Conservation (phyloP, 2,329 filamentous ascomycete species). For the Rhynchosporium agropyri region DNA sequence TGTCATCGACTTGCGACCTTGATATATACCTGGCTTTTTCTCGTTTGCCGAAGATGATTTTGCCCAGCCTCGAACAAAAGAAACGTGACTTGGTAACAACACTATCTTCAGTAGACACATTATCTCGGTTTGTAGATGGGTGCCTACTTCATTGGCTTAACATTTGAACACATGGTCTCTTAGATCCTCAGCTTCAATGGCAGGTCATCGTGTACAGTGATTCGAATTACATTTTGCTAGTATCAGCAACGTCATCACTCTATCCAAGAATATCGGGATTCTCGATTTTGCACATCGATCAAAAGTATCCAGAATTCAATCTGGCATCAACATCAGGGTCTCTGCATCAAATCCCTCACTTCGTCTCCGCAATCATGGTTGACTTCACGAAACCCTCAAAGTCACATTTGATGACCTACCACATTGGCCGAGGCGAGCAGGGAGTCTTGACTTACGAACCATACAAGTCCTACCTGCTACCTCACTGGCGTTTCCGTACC, state of each 20-base stretch:
- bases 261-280: neutral
- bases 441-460: slow-evolving; percentile 65
- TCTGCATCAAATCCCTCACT: neutral
- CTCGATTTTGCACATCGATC: neutral
- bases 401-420: slow-evolving; percentile 53
- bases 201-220: neutral
- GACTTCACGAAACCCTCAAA: slow-evolving; percentile 32
- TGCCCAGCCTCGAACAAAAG: too few species aligned
- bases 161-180: too few species aligned
- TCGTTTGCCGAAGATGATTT: too few species aligned
- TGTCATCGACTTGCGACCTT: too few species aligned
- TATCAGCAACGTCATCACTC: slow-evolving; percentile 8
- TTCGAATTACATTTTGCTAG: neutral
- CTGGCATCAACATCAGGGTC: neutral
- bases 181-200: too few species aligned
- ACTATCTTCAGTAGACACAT: too few species aligned
- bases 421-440: slow-evolving; percentile 61
- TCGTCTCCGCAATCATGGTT: slow-evolving; percentile 22
- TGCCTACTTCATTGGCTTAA: too few species aligned
- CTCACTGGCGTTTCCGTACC: slow-evolving; percentile 62
- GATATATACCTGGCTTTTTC: too few species aligned
- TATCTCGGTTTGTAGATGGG: too few species aligned
- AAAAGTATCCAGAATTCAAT: neutral
- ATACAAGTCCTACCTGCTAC: slow-evolving; percentile 62
- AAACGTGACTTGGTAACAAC: too few species aligned